Evolutionary conservation across 306 rosid species (phyloP), one percentile per base, ranked within the genome.

Genomic region (Inga laurina): DNA sequence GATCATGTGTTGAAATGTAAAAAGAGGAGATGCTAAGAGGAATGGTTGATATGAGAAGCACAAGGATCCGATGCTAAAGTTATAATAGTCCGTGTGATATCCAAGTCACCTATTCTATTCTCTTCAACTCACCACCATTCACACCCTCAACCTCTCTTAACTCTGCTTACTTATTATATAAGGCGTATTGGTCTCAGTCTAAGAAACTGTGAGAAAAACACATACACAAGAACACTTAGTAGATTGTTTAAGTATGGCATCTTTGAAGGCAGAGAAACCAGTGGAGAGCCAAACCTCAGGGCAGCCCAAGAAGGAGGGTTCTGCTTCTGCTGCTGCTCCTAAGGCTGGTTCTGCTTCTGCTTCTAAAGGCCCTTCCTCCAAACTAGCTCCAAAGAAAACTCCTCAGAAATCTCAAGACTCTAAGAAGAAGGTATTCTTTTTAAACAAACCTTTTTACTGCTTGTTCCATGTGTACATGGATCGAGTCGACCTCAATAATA

Each of bases 361-460:
- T 21, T 67, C 84, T 44, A 80, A 84, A 49, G 79, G 43, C 61
- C n/a, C 81, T 8, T 84, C 89, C 52, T 81, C 96, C 22, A 92
- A 91, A 84, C 78, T 92, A 7, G 78, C 85, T 67, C 35, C 91
- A 15, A 90, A 91, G 88, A 92, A 92, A 88, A 78, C 91, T 73
- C 85, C 89, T 46, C 85, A 82, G 61, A 94, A 87, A 85, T 80
- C 90, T 27, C 90, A 82, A 45, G 97, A 90, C 51, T 84, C 93
- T 30, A 91, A 93, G 89, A 91, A 89, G 88, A 94, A 86, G 97
- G 94, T 59, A 57, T 57, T 57, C 8, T 21, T 19, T 16, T 1
- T 14, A 51, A 51, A 18, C n/a, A 51, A 51, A 51, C 43, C 21
- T 49, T 4, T 49, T 14, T 18, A 14, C 7, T 51, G n/a, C n/a